phyloP scores from a whole-genome alignment of 2,329 filamentous ascomycete species.

The Phialophora expanda region DNA sequence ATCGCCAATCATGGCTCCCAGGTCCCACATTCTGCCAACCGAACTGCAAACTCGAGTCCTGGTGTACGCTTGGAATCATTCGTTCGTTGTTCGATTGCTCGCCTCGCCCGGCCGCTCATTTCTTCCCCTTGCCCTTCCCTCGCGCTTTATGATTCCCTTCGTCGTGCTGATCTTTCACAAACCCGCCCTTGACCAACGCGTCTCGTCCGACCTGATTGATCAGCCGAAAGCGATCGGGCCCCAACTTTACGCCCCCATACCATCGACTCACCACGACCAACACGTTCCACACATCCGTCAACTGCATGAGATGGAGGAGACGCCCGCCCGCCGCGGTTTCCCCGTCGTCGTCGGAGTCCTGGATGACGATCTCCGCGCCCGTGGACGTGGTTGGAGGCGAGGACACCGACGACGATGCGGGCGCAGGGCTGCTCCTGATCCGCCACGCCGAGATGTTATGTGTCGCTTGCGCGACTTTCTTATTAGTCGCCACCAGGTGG shows the following conservation, averaged over 20 bases:
- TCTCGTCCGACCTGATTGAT: constrained; percentile 89
- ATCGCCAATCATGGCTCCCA: not conserved
- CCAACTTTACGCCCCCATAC: constrained; percentile 91
- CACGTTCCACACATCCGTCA: constrained; percentile 92
- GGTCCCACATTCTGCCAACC: not conserved
- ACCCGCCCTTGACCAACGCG: constrained; percentile 76
- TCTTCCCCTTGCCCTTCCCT: constrained; percentile 15
- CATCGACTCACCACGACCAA: constrained; percentile 93
- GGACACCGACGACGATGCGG: no score
- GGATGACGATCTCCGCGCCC: constrained; percentile 49
- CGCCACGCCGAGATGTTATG: constrained; percentile 97
- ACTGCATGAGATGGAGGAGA: constrained; percentile 85
- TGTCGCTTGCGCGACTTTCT: constrained; percentile 81
- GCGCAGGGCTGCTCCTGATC: constrained; percentile 54
- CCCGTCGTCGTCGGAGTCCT: constrained; percentile 96
- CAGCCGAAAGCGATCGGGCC: constrained; percentile 84
- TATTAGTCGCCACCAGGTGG: constrained; percentile 80
- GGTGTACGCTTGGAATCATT: not conserved
- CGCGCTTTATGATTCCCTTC: constrained; percentile 15
- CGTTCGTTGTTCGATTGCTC: not conserved
- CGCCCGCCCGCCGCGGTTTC: constrained; percentile 89
- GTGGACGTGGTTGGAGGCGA: not conserved
- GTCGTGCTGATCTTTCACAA: constrained; percentile 51
- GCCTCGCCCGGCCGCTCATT: not conserved
- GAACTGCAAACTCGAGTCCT: not conserved